Evolutionary conservation across 2,329 filamentous ascomycete genomes (phyloP).

Genomic region (Fusarium floridanum): DNA sequence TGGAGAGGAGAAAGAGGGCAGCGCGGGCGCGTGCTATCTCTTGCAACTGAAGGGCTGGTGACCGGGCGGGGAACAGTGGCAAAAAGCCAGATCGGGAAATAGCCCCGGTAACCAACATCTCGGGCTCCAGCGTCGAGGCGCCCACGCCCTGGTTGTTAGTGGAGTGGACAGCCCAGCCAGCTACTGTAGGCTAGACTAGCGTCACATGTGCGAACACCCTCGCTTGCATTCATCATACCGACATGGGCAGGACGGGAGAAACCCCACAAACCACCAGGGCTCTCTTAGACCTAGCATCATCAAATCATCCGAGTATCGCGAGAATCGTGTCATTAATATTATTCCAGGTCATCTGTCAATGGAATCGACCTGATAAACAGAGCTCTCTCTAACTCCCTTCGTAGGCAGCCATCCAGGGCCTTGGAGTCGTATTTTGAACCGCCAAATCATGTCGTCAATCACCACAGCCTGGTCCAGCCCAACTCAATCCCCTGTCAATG

Average conservation of each 20-base stretch:
- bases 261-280: constrained; percentile 7
- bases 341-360: constrained; percentile 16
- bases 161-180: not conserved
- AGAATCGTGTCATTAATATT: constrained; percentile 32
- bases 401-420: not conserved
- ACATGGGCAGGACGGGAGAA: constrained; percentile 20
- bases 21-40: constrained; percentile 35
- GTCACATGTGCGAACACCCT: constrained; percentile 40
- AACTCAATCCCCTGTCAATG: constrained; percentile 32
- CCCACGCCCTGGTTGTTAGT: constrained; percentile 3
- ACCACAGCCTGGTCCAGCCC: constrained; percentile 25
- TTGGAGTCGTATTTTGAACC: constrained; percentile 12
- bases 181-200: constrained; percentile 17
- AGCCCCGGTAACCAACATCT: constrained; percentile 30
- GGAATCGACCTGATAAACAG: not conserved
- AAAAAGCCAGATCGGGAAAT: constrained; percentile 46
- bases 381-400: constrained; percentile 14
- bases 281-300: not conserved
- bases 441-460: constrained; percentile 27
- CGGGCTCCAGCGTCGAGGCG: constrained; percentile 15
- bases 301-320: not conserved
- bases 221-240: constrained; percentile 27
- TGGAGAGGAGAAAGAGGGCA: constrained; percentile 43
- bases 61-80: constrained; percentile 45
- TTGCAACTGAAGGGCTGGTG: constrained; percentile 48